phyloP scores from a whole-genome alignment of 1,284 basidiomycete genomes.

The Leccinum pallidistipes region DNA sequence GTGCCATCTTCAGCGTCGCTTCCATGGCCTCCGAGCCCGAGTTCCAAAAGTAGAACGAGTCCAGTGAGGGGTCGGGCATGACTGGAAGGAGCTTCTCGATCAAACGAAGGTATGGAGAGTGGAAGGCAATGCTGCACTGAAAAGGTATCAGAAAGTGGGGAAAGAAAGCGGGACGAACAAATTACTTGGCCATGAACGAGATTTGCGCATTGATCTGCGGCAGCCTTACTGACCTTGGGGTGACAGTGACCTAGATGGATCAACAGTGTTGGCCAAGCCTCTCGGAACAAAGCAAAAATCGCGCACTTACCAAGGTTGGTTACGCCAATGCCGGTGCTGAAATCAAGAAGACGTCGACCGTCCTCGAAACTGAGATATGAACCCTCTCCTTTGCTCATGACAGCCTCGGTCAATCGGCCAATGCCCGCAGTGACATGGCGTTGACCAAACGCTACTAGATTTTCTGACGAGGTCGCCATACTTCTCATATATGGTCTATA shows the following conservation, averaged over 20 bases:
- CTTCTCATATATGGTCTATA: conserved; percentile 9
- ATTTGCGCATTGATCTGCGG: conserved; percentile 80
- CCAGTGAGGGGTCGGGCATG: conserved; percentile 85
- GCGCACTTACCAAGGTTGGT: conserved; percentile 65
- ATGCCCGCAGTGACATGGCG: conserved; percentile 73
- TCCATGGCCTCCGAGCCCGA: conserved; percentile 92
- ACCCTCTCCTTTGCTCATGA: conserved; percentile 79
- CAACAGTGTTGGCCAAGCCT: conserved; percentile 2
- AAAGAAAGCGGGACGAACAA: not conserved
- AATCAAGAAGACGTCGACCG: conserved; percentile 76
- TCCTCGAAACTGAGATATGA: conserved; percentile 73
- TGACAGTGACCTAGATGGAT: conserved; percentile 76
- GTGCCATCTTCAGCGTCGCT: conserved; percentile 79
- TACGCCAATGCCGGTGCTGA: conserved; percentile 85
- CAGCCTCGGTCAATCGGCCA: conserved; percentile 63
- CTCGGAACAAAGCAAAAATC: not conserved
- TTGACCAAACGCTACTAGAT: conserved; percentile 48
- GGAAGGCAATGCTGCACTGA: conserved; percentile 79
- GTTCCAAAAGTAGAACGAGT: conserved; percentile 97
- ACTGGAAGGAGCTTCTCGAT: conserved; percentile 77
- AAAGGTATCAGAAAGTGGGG: conserved; percentile 2
- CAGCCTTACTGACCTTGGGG: conserved; percentile 82
- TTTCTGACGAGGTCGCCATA: conserved; percentile 27
- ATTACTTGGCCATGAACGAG: conserved; percentile 77
- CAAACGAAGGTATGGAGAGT: conserved; percentile 74